Percentiles rank a stretch among this genome's conserved stretches.
Evolutionary conservation across 1,139 yeast genomes (phyloP).

Genomic region (Magnusiomyces fungicola): DNA sequence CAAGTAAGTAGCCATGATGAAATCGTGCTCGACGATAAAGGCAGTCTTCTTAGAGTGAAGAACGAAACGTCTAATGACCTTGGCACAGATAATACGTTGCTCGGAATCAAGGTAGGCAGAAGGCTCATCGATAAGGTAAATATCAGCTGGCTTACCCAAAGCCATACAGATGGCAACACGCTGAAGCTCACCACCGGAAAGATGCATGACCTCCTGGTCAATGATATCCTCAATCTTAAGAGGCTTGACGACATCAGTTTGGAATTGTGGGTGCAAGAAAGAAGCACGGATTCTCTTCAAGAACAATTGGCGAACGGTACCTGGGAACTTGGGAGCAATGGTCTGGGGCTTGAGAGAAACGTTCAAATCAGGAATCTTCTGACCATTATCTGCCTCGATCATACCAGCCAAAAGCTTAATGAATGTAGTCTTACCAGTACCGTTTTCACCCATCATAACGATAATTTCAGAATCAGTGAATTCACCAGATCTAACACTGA

Average conservation of each 20-base stretch:
- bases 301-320: conserved; percentile 95
- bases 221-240: conserved; percentile 86
- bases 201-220: conserved; percentile 94
- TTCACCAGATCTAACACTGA: conserved; percentile 75
- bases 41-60: conserved; percentile 97
- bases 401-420: conserved; percentile 94
- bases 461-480: conserved; percentile 94
- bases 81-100: conserved; percentile 98
- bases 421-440: conserved; percentile 98
- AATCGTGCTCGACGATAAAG: conserved; percentile 98
- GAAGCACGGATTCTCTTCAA: conserved; percentile 92
- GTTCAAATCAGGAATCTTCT: conserved; percentile 74
- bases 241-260: conserved; percentile 96
- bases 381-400: conserved; percentile 73
- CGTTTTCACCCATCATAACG: conserved; percentile 99
- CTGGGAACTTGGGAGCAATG: conserved; percentile 96
- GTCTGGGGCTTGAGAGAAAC: conserved; percentile 98
- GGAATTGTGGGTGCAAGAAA: conserved; percentile 94
- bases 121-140: conserved; percentile 95
- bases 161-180: conserved; percentile 97
- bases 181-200: conserved; percentile 99
- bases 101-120: conserved; percentile 98
- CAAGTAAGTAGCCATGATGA: conserved; percentile 98
- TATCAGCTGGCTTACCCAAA: conserved; percentile 90
- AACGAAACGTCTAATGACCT: conserved; percentile 94